Conservation (phyloP, 148 eudicot species). For the Fagopyrum homotropicum region DNA sequence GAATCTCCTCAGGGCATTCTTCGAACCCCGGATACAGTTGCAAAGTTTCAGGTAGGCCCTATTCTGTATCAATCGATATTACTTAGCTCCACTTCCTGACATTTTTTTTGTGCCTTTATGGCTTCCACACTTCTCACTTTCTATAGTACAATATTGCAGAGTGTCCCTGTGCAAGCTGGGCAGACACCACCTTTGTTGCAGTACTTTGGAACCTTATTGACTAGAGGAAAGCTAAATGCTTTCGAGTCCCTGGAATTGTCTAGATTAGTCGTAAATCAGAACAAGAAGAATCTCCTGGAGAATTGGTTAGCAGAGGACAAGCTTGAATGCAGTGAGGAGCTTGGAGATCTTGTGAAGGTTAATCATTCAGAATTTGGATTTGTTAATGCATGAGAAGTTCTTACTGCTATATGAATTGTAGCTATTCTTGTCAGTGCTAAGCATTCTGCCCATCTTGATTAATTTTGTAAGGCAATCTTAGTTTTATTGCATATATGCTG, state of each 20-base stretch:
- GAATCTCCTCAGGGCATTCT: constrained; percentile 97
- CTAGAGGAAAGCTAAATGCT: constrained; percentile 93
- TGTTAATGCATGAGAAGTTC: not conserved
- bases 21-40: constrained; percentile 97
- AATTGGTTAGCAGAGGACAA: constrained; percentile 98
- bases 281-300: constrained; percentile 90
- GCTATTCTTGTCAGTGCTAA: not conserved
- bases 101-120: not conserved
- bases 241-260: constrained; percentile 93
- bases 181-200: constrained; percentile 94
- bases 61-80: not conserved
- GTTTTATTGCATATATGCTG: not conserved
- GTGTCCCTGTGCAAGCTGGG: constrained; percentile 99
- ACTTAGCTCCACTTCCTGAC: not conserved
- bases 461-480: not conserved
- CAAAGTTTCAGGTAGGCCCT: constrained; percentile 80
- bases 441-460: not conserved
- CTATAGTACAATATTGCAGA: constrained; percentile 40
- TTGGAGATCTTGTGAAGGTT: constrained; percentile 99
- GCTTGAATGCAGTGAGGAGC: constrained; percentile 96
- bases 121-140: not conserved
- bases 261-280: constrained; percentile 93
- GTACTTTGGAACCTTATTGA: constrained; percentile 86
- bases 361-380: constrained; percentile 6
- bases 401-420: not conserved